Percentiles rank a stretch among this genome's conserved stretches.
These are phyloP conservation scores for Piloderma croceum DNA, from an alignment of 768 basidiomycete genomes.

Conservation along the genomic window DNA sequence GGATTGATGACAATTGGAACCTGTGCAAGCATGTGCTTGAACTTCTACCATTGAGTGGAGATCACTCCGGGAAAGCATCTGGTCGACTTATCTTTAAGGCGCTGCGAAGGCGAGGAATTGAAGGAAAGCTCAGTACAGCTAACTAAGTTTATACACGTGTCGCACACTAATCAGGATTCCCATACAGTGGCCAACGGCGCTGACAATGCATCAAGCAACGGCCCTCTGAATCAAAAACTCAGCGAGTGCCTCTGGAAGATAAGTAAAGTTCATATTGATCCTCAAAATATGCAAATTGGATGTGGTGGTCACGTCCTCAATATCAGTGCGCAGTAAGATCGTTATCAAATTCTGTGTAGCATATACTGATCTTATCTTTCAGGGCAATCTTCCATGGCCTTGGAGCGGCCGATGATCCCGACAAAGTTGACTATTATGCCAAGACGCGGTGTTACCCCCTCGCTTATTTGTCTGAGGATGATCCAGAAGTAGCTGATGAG, in stretches of 20 bases:
- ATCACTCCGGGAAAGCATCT: constrained; percentile 7
- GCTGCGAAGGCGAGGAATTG: constrained; percentile 4
- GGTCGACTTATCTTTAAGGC: constrained; percentile 7
- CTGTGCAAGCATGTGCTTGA: constrained; percentile 8
- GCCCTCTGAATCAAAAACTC: constrained; percentile 6
- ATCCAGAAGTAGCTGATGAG: not conserved
- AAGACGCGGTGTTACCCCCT: not conserved
- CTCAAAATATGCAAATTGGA: constrained; percentile 8
- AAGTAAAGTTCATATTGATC: constrained; percentile 4
- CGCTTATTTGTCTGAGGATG: not conserved
- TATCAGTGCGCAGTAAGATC: constrained; percentile 10
- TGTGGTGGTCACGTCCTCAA: constrained; percentile 11
- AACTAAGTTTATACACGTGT: not conserved
- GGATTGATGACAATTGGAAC: constrained; percentile 7
- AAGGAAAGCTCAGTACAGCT: constrained; percentile 5
- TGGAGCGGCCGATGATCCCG: not conserved
- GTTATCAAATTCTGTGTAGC: not conserved
- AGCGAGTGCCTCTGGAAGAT: constrained; percentile 1
- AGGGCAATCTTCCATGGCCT: not conserved
- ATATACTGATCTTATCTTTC: not conserved
- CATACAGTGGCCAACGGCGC: constrained; percentile 9
- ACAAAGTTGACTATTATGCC: not conserved
- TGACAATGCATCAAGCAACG: constrained; percentile 11
- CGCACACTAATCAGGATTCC: constrained; percentile 1
- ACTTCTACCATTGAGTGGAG: constrained; percentile 4